Evolutionary conservation across 2,329 filamentous ascomycete genomes (phyloP).

Genomic region (Pestalotiopsis sp.): DNA sequence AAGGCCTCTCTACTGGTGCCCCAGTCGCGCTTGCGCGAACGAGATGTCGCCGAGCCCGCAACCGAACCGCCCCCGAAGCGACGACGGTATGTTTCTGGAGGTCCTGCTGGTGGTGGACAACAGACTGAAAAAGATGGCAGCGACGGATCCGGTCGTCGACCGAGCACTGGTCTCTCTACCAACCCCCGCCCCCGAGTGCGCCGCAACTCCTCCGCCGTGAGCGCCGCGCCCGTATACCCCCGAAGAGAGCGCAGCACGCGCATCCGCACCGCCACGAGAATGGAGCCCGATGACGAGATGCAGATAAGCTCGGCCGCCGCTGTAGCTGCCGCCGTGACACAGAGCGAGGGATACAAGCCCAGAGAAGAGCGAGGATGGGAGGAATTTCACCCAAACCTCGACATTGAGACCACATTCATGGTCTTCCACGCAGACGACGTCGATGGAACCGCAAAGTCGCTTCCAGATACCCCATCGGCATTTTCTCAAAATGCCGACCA

Average conservation of each 20-base stretch:
- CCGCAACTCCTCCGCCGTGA: slow-evolving; percentile 51
- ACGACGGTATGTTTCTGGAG: slow-evolving; percentile 81
- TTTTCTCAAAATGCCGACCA: slow-evolving; percentile 36
- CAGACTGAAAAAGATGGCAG: slow-evolving; percentile 75
- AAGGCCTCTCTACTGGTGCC: slow-evolving; percentile 21
- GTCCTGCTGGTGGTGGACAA: slow-evolving; percentile 81
- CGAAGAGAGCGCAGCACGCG: slow-evolving; percentile 62
- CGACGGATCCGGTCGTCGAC: slow-evolving; percentile 52
- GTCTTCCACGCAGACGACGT: slow-evolving; percentile 84
- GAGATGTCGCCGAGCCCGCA: slow-evolving; percentile 36
- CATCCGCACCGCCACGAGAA: slow-evolving; percentile 54
- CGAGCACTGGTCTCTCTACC: slow-evolving; percentile 50
- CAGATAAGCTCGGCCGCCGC: slow-evolving; percentile 87
- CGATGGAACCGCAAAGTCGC: slow-evolving; percentile 67
- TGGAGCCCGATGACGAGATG: slow-evolving; percentile 60
- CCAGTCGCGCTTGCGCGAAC: slow-evolving; percentile 29
- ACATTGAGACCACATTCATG: slow-evolving; percentile 80
- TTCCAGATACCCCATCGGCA: slow-evolving; percentile 37
- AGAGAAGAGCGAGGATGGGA: slow-evolving; percentile 97
- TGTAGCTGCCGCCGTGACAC: slow-evolving; percentile 83
- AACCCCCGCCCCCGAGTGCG: slow-evolving; percentile 50
- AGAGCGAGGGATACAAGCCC: slow-evolving; percentile 95
- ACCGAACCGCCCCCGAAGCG: slow-evolving; percentile 71
- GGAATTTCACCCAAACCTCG: slow-evolving; percentile 94
- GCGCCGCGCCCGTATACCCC: slow-evolving; percentile 49